Evolutionary conservation across 305 asterid species (phyloP).

Genomic region (Plantago coronopus): DNA sequence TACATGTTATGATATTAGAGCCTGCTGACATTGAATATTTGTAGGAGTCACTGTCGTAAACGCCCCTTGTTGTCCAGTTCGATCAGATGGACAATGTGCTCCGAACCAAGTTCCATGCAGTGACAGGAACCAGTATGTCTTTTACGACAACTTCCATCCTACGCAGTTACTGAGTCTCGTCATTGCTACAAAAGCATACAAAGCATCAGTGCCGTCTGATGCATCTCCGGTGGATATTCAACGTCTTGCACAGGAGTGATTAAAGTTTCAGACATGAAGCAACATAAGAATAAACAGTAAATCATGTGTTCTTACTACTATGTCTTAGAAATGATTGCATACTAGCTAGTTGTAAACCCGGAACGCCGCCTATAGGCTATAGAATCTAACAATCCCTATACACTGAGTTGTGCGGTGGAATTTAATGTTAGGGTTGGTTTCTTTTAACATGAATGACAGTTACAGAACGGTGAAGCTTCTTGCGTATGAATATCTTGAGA

Average conservation of each 20-base stretch:
- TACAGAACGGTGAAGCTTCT: too few relatives aligned
- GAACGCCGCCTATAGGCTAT: too few relatives aligned
- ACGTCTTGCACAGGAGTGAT: slow-evolving; percentile 25
- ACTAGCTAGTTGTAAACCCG: too few relatives aligned
- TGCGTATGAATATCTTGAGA: too few relatives aligned
- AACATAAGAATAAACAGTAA: too few relatives aligned
- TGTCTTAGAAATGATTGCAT: too few relatives aligned
- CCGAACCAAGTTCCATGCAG: slow-evolving; percentile 28
- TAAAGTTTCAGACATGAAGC: background rate
- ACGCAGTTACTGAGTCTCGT: slow-evolving; percentile 23
- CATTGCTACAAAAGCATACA: slow-evolving; percentile 30
- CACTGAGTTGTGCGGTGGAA: too few relatives aligned
- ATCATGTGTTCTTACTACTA: too few relatives aligned
- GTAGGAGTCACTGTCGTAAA: slow-evolving; percentile 20
- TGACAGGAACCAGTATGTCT: slow-evolving; percentile 24
- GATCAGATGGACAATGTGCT: slow-evolving; percentile 31
- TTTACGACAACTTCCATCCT: slow-evolving; percentile 41
- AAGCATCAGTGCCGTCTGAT: slow-evolving; percentile 21
- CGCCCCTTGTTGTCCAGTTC: slow-evolving; percentile 36
- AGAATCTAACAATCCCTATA: too few relatives aligned
- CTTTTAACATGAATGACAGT: too few relatives aligned
- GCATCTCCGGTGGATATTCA: slow-evolving; percentile 38
- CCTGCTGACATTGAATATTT: background rate
- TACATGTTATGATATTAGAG: background rate
- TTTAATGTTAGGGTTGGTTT: too few relatives aligned